These are phyloP conservation scores for Passalora sequoiae DNA, from an alignment of 2,329 filamentous ascomycete species.

Conservation along the genomic window DNA sequence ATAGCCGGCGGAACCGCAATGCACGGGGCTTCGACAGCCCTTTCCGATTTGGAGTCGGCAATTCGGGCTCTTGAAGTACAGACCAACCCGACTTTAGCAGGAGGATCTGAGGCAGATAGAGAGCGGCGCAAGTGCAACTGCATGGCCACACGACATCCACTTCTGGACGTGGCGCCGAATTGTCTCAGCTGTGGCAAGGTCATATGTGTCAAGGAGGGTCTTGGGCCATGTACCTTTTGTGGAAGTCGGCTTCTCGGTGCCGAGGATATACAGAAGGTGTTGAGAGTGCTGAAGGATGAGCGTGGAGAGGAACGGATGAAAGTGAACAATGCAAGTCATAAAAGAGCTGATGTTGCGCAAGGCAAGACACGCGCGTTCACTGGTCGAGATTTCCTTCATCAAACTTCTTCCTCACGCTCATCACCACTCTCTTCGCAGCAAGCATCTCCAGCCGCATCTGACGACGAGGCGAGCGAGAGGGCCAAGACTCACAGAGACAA, in stretches of 20 bases:
- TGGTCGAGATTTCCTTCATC: conserved; percentile 34
- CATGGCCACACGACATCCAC: conserved; percentile 78
- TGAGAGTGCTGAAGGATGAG: conserved; percentile 75
- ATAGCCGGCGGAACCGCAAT: conserved; percentile 74
- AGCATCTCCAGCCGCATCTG: conserved; percentile 27
- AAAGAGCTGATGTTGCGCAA: conserved; percentile 57
- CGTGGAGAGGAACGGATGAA: conserved; percentile 82
- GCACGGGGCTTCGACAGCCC: conserved; percentile 70
- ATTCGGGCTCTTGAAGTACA: conserved; percentile 87
- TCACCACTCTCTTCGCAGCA: conserved; percentile 33
- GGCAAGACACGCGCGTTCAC: conserved; percentile 35
- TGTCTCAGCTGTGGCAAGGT: conserved; percentile 91
- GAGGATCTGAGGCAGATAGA: conserved; percentile 45
- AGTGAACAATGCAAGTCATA: conserved; percentile 66
- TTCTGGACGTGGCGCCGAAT: conserved; percentile 88
- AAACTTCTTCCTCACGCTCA: conserved; percentile 32
- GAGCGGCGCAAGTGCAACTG: conserved; percentile 72
- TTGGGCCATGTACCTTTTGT: conserved; percentile 93
- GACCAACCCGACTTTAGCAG: conserved; percentile 68
- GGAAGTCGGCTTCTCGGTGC: conserved; percentile 65
- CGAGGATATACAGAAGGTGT: conserved; percentile 76
- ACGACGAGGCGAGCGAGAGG: conserved; percentile 56
- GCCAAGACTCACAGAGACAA: conserved; percentile 76
- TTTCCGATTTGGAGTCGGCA: conserved; percentile 66
- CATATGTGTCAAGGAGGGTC: conserved; percentile 86